Conservation (phyloP, 139 green algal species). For the Astrephomene gubernaculifera region DNA sequence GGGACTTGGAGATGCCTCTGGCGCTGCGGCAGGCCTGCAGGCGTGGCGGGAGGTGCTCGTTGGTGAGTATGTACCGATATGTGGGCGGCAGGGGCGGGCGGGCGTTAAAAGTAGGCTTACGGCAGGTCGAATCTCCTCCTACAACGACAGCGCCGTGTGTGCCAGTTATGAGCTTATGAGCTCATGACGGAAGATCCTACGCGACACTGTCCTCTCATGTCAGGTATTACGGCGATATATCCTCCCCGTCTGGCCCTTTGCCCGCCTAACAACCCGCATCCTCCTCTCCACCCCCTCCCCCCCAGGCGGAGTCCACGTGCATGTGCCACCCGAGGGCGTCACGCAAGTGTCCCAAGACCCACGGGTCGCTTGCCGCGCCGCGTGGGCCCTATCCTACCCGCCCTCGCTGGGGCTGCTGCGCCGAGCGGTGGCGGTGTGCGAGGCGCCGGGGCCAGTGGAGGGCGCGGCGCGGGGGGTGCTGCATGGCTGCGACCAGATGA, state of each 20-base stretch:
- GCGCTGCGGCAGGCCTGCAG: not conserved
- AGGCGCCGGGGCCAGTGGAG: not conserved
- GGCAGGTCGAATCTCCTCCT: not conserved
- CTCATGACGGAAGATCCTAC: no score
- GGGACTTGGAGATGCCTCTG: not conserved
- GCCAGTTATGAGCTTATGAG: not conserved
- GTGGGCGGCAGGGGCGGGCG: not conserved
- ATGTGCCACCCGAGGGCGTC: conserved; percentile 15
- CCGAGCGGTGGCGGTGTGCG: not conserved
- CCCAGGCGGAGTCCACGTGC: conserved; percentile 8
- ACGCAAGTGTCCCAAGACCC: not conserved
- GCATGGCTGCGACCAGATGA: conserved; percentile 7
- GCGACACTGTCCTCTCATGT: not conserved
- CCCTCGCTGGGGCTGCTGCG: conserved; percentile 27
- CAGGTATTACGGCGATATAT: not conserved
- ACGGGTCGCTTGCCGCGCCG: not conserved
- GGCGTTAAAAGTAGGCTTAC: not conserved
- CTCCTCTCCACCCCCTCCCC: no score
- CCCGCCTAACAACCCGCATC: no score
- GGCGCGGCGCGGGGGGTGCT: not conserved
- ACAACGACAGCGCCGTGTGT: not conserved
- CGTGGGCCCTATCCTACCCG: not conserved
- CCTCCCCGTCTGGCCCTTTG: not conserved
- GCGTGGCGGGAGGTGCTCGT: conserved; percentile 2
- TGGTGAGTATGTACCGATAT: not conserved